Base-by-base conservation (phyloP, 805 yeast genomes). In the Candida caryicola region DNA sequence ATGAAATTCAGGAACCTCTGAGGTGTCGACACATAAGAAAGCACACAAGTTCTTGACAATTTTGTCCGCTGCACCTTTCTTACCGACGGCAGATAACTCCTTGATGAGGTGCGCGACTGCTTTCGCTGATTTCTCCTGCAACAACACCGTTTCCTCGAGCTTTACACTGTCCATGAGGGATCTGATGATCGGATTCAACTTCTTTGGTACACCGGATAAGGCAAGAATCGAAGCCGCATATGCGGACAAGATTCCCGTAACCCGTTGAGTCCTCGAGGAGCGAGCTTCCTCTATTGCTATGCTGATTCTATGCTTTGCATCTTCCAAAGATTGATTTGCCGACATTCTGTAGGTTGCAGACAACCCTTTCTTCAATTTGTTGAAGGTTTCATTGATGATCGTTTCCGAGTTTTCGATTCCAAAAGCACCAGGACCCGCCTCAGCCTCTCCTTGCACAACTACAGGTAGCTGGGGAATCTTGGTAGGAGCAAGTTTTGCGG, bases 381-480 rank as follows among this genome's bases (percentile, higher is more conserved):
- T 76, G 54, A 77, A 87, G 5, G 79, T 76, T 28, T 80, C 85
- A 29, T 67, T 66, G 23, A 82, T 51, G 13, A 89, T 74, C 45
- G 77, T 76, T 40, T 84, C 84, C 1, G 96, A 97, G 44, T 77
- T 76, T 30, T 76, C 84, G 29, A 93, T 58, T 12, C 88, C 77
- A 62, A 93, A 93, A 0, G 97, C 98, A 51, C 83, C 89, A 1
- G 95, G 88, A 2, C 96, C 97, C 2, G 97, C 95, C 43, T 86
- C 95, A 1, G 79, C 71, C 55, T 93, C 98, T 25, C 99, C 99
- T 59, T 89, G 91, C 3, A 91, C 96, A 7, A 90, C 80, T 4
- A 89, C 81, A 0, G 99, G 93, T 14, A 93, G 60, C 37, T 81
- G 85, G 0, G 97, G 97, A 4, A 88, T 59, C 54, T 82, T 83